Percentiles rank a stretch among this genome's conserved stretches.
Conservation (phyloP, 202 grass and related monocot species). For the Setaria viridis region DNA sequence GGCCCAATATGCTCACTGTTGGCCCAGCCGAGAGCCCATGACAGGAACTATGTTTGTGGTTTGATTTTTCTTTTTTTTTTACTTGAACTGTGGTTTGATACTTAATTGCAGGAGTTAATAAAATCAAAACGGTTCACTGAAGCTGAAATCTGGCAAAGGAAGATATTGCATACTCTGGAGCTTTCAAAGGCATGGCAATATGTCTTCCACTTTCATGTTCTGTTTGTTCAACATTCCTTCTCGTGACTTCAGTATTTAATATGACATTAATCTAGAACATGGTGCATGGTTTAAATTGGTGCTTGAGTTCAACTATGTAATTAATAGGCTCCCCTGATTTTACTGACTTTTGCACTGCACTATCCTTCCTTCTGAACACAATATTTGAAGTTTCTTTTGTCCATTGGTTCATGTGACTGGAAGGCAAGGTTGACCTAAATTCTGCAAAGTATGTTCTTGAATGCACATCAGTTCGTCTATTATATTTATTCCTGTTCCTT, state of each 20-base stretch:
- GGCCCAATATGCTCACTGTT: no score
- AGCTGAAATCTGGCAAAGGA: slow-evolving; percentile 91
- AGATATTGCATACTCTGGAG: slow-evolving; percentile 84
- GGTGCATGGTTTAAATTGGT: not conserved
- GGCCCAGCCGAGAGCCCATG: no score
- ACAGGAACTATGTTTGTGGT: slow-evolving; percentile 10
- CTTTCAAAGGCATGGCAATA: slow-evolving; percentile 69
- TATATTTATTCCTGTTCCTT: not conserved
- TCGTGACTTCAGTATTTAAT: not conserved
- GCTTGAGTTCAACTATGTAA: slow-evolving; percentile 13
- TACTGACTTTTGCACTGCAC: slow-evolving; percentile 11
- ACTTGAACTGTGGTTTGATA: slow-evolving; percentile 4
- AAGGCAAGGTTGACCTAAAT: not conserved
- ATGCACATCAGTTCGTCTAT: not conserved
- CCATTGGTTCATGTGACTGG: not conserved
- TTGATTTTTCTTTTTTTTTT: slow-evolving; percentile 8
- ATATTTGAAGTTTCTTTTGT: slow-evolving; percentile 3
- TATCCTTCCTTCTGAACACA: slow-evolving; percentile 22
- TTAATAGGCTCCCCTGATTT: slow-evolving; percentile 13
- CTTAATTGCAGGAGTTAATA: slow-evolving; percentile 68
- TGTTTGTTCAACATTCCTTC: slow-evolving; percentile 28
- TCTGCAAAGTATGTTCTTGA: not conserved
- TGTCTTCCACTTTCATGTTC: not conserved
- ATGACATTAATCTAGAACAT: not conserved
- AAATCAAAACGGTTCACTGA: slow-evolving; percentile 67